These are phyloP conservation scores for Kluyveromyces wickerhamii DNA, from an alignment of 805 yeast genomes.

Conservation along the genomic window DNA sequence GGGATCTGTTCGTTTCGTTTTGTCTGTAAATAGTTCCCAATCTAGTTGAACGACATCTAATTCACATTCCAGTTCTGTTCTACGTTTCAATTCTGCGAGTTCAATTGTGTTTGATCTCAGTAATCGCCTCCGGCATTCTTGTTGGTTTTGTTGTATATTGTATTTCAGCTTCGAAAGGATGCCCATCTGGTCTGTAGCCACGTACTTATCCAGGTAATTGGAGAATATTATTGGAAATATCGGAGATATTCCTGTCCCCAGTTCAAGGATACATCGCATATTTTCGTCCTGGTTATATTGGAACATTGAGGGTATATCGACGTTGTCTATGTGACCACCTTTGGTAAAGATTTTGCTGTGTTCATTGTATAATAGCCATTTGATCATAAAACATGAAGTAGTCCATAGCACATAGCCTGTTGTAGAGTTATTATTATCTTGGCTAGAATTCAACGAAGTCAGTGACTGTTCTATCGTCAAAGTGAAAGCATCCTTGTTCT, in stretches of 20 bases:
- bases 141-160: constrained; percentile 21
- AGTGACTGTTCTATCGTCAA: constrained; percentile 24
- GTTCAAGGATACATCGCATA: constrained; percentile 17
- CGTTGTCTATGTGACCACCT: constrained; percentile 10
- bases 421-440: constrained; percentile 28
- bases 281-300: constrained; percentile 4
- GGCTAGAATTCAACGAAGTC: constrained; percentile 21
- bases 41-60: constrained; percentile 24
- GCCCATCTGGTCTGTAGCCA: constrained; percentile 29
- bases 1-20: background rate
- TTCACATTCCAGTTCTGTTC: constrained; percentile 7
- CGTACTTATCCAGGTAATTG: constrained; percentile 22
- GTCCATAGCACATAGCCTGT: constrained; percentile 33
- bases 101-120: constrained; percentile 6
- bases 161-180: constrained; percentile 21
- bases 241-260: constrained; percentile 30
- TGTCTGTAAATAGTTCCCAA: constrained; percentile 24
- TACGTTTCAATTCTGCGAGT: background rate
- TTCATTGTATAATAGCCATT: constrained; percentile 26
- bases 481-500: constrained; percentile 13
- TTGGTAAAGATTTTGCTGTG: constrained; percentile 13
- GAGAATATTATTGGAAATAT: constrained; percentile 21
- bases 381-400: constrained; percentile 26
- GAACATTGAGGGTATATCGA: constrained; percentile 6
- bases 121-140: constrained; percentile 17